A percentile compares a stretch with the other conserved stretches of the same genome.
phyloP scores from a whole-genome alignment of 2,329 filamentous ascomycete genomes.

The Paraconiothyrium sp. region DNA sequence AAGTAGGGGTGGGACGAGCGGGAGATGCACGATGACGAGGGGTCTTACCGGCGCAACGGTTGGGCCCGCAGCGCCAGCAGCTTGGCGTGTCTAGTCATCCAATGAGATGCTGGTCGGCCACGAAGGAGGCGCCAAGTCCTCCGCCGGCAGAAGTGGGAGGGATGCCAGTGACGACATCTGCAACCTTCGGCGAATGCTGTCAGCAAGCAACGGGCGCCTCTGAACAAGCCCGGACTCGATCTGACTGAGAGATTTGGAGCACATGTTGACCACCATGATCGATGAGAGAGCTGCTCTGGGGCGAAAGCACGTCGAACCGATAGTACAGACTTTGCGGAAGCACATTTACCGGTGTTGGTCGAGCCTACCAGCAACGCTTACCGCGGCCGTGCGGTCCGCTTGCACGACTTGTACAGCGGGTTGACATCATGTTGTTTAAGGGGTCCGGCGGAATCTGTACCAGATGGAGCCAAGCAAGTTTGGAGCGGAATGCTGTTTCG shows the following conservation, averaged over 20 bases:
- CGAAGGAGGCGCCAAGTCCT: conserved; percentile 18
- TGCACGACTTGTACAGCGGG: conserved; percentile 3
- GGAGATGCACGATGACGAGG: conserved; percentile 22
- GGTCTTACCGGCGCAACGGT: conserved; percentile 16
- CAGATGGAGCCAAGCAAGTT: conserved; percentile 25
- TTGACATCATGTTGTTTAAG: conserved; percentile 20
- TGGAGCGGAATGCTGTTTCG: conserved; percentile 25
- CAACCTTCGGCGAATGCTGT: neutral
- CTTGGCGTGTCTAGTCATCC: conserved; percentile 4
- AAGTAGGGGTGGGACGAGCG: conserved; percentile 14
- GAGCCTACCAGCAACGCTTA: conserved; percentile 1
- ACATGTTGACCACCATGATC: neutral
- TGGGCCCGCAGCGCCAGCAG: conserved; percentile 13
- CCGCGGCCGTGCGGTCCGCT: neutral
- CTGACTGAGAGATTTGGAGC: neutral
- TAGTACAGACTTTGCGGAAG: neutral
- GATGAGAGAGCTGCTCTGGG: neutral
- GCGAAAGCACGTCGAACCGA: neutral
- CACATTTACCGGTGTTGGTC: neutral
- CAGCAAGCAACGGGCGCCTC: neutral
- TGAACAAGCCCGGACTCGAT: neutral
- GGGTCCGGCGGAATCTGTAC: conserved; percentile 20
- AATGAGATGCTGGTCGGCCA: neutral
- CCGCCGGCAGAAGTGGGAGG: conserved; percentile 19
- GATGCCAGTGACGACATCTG: conserved; percentile 11